Percentiles rank a stretch among this genome's conserved stretches.
phyloP scores from a whole-genome alignment of 1,284 basidiomycete genomes.

The Veloboletus limbatus region DNA sequence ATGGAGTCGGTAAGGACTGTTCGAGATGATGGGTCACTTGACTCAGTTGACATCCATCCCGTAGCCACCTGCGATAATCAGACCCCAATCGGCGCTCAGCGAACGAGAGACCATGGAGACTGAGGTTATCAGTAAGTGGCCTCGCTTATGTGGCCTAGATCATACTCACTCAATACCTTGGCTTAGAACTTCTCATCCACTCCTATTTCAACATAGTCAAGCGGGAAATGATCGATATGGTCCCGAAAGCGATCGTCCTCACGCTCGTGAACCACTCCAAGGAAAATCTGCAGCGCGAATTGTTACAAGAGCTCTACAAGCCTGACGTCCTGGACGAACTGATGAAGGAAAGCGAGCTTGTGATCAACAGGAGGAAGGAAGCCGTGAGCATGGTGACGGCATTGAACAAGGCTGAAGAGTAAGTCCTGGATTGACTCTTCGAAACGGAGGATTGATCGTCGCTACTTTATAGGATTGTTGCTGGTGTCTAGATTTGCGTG shows the following conservation, averaged over 20 bases:
- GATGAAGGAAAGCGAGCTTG: conserved; percentile 87
- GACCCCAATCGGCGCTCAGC: conserved; percentile 89
- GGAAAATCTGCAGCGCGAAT: conserved; percentile 88
- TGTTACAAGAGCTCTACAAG: conserved; percentile 87
- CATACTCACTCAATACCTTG: conserved; percentile 1
- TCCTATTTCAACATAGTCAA: conserved; percentile 98
- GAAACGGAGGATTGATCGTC: conserved; percentile 9
- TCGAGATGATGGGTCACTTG: neutral
- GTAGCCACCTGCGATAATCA: conserved; percentile 84
- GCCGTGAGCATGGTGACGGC: conserved; percentile 86
- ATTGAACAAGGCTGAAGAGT: conserved; percentile 91
- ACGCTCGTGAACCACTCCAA: conserved; percentile 92
- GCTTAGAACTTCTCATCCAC: conserved; percentile 80
- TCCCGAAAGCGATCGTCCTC: conserved; percentile 94
- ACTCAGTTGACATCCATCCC: neutral
- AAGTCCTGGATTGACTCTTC: conserved; percentile 34
- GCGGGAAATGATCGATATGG: conserved; percentile 99
- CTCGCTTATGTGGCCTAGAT: neutral
- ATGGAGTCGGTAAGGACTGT: conserved; percentile 71
- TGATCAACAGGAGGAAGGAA: conserved; percentile 85
- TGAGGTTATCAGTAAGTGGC: conserved; percentile 94
- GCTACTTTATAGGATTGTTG: conserved; percentile 25
- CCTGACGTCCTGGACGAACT: conserved; percentile 90
- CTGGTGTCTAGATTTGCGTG: conserved; percentile 31
- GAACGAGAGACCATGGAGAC: conserved; percentile 98